Percentiles rank a stretch among this genome's conserved stretches.
Evolutionary conservation across 2,329 filamentous ascomycete species (phyloP).

Genomic region (Colletotrichum sp.): DNA sequence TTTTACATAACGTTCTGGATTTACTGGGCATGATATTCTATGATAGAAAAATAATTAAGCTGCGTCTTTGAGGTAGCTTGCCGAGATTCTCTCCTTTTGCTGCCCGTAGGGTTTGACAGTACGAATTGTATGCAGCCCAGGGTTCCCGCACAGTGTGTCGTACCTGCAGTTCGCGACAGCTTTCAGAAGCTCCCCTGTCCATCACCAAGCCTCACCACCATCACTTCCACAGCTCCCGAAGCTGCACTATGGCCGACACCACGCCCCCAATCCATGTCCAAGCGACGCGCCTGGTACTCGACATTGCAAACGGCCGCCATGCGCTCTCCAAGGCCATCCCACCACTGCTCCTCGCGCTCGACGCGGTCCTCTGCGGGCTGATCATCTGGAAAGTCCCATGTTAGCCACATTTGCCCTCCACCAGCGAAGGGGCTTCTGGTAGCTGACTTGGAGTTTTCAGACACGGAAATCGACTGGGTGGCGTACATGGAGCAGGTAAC

Average conservation of each 20-base stretch:
- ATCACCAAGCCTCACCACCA: neutral
- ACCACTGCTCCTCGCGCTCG: conserved; percentile 70
- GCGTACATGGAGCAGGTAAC: conserved; percentile 95
- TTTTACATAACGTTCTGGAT: neutral
- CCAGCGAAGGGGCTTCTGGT: neutral
- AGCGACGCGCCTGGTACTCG: conserved; percentile 33
- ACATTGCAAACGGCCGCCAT: conserved; percentile 55
- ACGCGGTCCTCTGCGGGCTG: conserved; percentile 73
- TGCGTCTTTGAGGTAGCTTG: neutral
- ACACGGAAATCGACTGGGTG: conserved; percentile 97
- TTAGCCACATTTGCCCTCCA: conserved; percentile 47
- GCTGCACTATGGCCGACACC: conserved; percentile 20
- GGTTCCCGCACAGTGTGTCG: neutral
- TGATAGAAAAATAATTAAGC: neutral
- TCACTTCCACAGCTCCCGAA: neutral
- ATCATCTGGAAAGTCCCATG: conserved; percentile 86
- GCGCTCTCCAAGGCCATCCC: conserved; percentile 55
- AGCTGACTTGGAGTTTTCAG: conserved; percentile 40
- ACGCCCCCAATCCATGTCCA: conserved; percentile 7
- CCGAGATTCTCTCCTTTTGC: neutral
- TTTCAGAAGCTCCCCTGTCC: conserved; percentile 17
- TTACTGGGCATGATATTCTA: neutral
- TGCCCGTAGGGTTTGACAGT: neutral
- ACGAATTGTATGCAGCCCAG: neutral
- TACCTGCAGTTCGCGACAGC: conserved; percentile 14